phyloP scores from a whole-genome alignment of 164 flowering plant species.

The Warburgia ugandensis region DNA sequence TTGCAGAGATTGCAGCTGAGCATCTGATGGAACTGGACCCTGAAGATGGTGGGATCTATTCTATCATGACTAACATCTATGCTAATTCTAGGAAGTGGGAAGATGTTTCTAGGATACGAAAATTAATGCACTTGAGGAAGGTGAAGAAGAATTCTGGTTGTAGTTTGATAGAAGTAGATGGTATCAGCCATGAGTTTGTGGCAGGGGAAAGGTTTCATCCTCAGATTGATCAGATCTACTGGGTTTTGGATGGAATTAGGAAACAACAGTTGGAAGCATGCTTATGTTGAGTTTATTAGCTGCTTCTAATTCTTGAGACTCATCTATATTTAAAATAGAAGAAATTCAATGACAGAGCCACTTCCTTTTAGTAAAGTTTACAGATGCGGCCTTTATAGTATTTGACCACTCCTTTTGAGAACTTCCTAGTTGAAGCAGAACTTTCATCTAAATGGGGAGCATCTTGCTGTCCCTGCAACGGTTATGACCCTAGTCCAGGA shows the following conservation, averaged over 20 bases:
- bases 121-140: slow-evolving; percentile 25
- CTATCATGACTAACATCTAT: slow-evolving; percentile 58
- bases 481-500: too few species aligned
- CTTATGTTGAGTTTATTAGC: too few species aligned
- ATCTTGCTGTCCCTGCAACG: too few species aligned
- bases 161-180: slow-evolving; percentile 45
- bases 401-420: too few species aligned
- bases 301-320: too few species aligned
- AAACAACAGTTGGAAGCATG: slow-evolving; percentile 24
- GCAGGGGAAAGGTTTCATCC: slow-evolving; percentile 51
- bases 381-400: too few species aligned
- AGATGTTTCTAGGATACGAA: slow-evolving; percentile 47
- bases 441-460: too few species aligned
- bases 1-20: slow-evolving; percentile 65
- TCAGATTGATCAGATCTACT: slow-evolving; percentile 28
- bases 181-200: slow-evolving; percentile 41
- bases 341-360: too few species aligned
- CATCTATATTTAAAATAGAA: too few species aligned
- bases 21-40: slow-evolving; percentile 49
- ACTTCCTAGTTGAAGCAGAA: too few species aligned
- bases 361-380: too few species aligned
- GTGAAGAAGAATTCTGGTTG: slow-evolving; percentile 49
- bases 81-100: slow-evolving; percentile 58
- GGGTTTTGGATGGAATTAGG: slow-evolving; percentile 29
- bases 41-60: slow-evolving; percentile 71